phyloP scores from a whole-genome alignment of 169 alveolate genomes.

The Plasmodium ovale region DNA sequence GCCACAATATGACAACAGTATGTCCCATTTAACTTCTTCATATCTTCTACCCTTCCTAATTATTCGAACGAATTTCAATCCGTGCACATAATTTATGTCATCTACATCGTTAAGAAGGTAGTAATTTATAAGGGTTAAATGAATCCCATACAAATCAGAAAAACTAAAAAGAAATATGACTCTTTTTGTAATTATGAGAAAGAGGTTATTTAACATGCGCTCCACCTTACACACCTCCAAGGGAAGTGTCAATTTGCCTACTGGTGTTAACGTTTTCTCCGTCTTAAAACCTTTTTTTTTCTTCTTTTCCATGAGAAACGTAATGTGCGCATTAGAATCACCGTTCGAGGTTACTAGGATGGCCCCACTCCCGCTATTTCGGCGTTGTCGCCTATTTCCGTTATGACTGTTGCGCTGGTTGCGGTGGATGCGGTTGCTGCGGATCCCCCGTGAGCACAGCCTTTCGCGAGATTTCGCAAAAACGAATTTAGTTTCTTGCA shows the following conservation, averaged over 20 bases:
- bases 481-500: slow-evolving; percentile 25
- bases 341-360: slow-evolving; percentile 1
- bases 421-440: no score
- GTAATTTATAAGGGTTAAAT: slow-evolving; percentile 23
- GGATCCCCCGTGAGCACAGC: not conserved
- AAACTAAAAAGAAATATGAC: slow-evolving; percentile 40
- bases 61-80: slow-evolving; percentile 3
- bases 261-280: slow-evolving; percentile 19
- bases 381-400: no score
- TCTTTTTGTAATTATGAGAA: slow-evolving; percentile 34
- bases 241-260: slow-evolving; percentile 30
- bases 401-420: no score
- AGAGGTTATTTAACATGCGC: slow-evolving; percentile 3
- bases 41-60: slow-evolving; percentile 4
- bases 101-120: not conserved
- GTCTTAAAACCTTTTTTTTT: not conserved
- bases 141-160: slow-evolving; percentile 25
- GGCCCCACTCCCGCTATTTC: not conserved
- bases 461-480: slow-evolving; percentile 12
- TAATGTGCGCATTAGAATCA: not conserved
- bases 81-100: slow-evolving; percentile 1
- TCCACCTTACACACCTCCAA: slow-evolving; percentile 22
- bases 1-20: slow-evolving; percentile 5
- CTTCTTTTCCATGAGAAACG: not conserved
- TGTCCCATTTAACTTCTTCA: not conserved